Evolutionary conservation across 1,284 basidiomycete genomes (phyloP), one percentile per base, ranked within the genome.

Genomic region (Cutaneotrichosporon cavernicola): DNA sequence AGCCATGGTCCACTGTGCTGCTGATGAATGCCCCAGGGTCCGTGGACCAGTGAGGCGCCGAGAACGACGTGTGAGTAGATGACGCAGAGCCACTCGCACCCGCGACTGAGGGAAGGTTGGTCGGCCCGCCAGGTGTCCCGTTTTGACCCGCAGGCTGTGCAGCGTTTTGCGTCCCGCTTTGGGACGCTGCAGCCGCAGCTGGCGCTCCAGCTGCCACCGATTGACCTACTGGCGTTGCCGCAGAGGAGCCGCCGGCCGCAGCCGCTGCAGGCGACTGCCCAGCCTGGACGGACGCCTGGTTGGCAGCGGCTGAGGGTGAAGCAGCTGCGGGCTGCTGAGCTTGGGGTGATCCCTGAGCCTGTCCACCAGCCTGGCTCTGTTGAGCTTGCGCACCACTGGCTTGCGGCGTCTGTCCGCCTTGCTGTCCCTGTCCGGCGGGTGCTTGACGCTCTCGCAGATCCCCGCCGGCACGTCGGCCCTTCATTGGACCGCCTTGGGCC

Each of bases 31-130:
- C 36, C 14, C 61, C 61, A 4, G 52, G 47, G 34, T 62, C 59
- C 5, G 59, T 61, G 21, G 51, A 50, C 11, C 60, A 60, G 4
- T 60, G 43, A 11, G 73, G 62, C 13, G 70, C 36, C n/a, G 59
- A 56, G 26, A 61, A 55, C 46, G 64, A 65, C 3, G 66, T 30
- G 6, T 46, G 55, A 32, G 38, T 8, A 47, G 60, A 32, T 38
- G 40, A 43, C n/a, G 56, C 9, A 16, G 14, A 30, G 5, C 32
- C 43, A 8, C 32, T 43, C 43, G 53, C 10, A 30, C 11, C 30
- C 4, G 55, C 34, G 58, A 16, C 18, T 49, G 31, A 9, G 9
- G 46, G 13, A 10, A 5, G 9, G 7, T 31, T 51, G 50, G 50
- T 36, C 58, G 49, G 49, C 21, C 26, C 50, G 50, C 36, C 21